phyloP scores from a whole-genome alignment of 202 grass and related monocot genomes.

The Panicum virgatum region DNA sequence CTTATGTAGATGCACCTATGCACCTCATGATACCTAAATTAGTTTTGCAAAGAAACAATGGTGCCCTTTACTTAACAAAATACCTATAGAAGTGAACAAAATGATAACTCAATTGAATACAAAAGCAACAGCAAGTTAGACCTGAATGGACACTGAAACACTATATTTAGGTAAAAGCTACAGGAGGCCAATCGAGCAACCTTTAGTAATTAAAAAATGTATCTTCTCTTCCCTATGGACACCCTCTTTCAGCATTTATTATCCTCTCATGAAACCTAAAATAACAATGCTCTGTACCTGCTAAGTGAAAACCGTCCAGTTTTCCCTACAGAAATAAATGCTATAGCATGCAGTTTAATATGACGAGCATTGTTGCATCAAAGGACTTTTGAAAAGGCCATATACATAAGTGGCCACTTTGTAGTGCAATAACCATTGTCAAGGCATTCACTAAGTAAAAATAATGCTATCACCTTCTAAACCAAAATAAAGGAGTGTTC shows the following conservation, averaged over 20 bases:
- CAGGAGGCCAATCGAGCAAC: background rate
- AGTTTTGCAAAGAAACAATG: background rate
- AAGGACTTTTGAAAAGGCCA: slow-evolving; percentile 3
- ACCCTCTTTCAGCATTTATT: background rate
- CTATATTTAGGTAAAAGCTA: background rate
- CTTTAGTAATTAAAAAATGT: background rate
- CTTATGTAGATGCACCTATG: slow-evolving; percentile 18
- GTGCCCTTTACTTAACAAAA: too few species aligned
- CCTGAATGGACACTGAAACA: slow-evolving; percentile 3
- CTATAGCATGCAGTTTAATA: background rate
- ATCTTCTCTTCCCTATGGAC: background rate
- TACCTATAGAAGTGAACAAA: slow-evolving; percentile 1
- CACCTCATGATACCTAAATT: background rate
- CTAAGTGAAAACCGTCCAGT: background rate
- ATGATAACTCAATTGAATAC: background rate
- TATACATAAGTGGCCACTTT: background rate
- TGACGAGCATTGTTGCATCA: background rate
- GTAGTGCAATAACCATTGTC: background rate
- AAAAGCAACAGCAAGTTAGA: slow-evolving; percentile 3
- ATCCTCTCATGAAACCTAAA: slow-evolving; percentile 13
- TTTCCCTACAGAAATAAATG: background rate
- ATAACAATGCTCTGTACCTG: background rate
- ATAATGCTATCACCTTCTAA: background rate
- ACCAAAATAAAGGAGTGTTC: background rate
- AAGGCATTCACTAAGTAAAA: slow-evolving; percentile 8